Percentiles rank a stretch among this genome's conserved stretches.
Conservation (phyloP, 148 eudicot species). For the Suaeda aralocaspica region DNA sequence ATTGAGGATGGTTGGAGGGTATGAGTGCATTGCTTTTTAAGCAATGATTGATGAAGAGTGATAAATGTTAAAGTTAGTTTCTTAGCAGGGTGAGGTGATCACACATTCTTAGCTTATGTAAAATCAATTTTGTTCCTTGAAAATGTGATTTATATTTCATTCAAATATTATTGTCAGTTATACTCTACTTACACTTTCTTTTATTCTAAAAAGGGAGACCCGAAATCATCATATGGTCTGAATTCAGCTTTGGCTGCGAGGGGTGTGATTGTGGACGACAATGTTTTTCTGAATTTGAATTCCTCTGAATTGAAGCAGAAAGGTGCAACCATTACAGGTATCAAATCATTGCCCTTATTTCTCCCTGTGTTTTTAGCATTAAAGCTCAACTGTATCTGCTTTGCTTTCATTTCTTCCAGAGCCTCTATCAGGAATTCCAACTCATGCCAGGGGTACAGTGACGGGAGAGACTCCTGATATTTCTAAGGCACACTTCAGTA, state of each 20-base stretch:
- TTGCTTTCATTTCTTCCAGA: background rate
- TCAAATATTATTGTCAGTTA: background rate
- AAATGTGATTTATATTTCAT: background rate
- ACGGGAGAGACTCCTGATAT: background rate
- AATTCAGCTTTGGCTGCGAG: constrained; percentile 12
- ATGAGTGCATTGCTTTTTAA: background rate
- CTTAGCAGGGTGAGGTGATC: background rate
- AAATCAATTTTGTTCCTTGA: background rate
- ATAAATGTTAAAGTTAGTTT: background rate
- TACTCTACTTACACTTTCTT: background rate
- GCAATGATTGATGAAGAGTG: background rate
- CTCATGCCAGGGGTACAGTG: constrained; percentile 4
- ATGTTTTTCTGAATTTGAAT: constrained; percentile 1
- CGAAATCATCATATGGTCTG: background rate
- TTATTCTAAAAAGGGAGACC: background rate
- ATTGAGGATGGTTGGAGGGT: background rate
- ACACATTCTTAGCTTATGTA: background rate
- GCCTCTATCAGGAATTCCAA: constrained; percentile 10
- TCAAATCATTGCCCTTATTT: background rate
- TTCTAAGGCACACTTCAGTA: constrained; percentile 13
- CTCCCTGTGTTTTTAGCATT: background rate
- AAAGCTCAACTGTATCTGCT: background rate
- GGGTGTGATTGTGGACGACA: constrained; percentile 12
- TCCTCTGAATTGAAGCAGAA: constrained; percentile 8
- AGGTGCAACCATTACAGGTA: constrained; percentile 8